A percentile compares a stretch with the other conserved stretches of the same genome.
Conservation (phyloP, 1,284 basidiomycete genomes). For the Trametes polyzona region DNA sequence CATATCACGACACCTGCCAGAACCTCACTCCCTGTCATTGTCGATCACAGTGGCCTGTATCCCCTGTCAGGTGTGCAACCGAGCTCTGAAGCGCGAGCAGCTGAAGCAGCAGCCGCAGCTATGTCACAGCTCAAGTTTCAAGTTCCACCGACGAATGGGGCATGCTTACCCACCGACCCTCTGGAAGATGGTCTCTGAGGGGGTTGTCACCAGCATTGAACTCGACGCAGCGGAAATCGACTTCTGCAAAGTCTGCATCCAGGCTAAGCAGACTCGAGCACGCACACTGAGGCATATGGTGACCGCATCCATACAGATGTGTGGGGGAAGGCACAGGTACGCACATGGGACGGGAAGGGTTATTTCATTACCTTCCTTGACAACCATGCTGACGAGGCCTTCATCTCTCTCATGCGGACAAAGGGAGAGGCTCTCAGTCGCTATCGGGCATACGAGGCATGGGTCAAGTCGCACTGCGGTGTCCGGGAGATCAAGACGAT, state of each 20-base stretch:
- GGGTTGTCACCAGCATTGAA: constrained; percentile 36
- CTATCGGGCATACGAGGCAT: constrained; percentile 30
- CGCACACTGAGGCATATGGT: constrained; percentile 31
- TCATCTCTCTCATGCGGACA: constrained; percentile 25
- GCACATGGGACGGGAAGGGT: constrained; percentile 27
- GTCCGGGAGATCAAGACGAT: constrained; percentile 11
- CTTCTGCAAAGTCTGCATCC: constrained; percentile 34
- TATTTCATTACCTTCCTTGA: constrained; percentile 37
- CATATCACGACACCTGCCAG: constrained; percentile 23
- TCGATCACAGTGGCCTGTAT: constrained; percentile 32
- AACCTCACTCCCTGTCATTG: constrained; percentile 27
- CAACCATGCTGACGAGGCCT: constrained; percentile 23
- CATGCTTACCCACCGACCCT: constrained; percentile 36
- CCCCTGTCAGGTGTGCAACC: constrained; percentile 7
- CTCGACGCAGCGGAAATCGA: constrained; percentile 25
- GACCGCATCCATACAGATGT: constrained; percentile 42
- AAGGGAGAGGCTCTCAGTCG: constrained; percentile 30
- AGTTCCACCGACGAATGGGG: constrained; percentile 40
- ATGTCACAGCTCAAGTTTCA: constrained; percentile 28
- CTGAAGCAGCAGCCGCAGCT: constrained; percentile 1
- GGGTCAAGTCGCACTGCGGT: constrained; percentile 14
- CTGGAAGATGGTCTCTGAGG: constrained; percentile 31
- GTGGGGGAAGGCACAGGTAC: constrained; percentile 40
- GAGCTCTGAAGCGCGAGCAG: neutral
- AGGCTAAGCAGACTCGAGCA: constrained; percentile 40